phyloP scores from a whole-genome alignment of 2,329 filamentous ascomycete species.

The Aciculosporium take region DNA sequence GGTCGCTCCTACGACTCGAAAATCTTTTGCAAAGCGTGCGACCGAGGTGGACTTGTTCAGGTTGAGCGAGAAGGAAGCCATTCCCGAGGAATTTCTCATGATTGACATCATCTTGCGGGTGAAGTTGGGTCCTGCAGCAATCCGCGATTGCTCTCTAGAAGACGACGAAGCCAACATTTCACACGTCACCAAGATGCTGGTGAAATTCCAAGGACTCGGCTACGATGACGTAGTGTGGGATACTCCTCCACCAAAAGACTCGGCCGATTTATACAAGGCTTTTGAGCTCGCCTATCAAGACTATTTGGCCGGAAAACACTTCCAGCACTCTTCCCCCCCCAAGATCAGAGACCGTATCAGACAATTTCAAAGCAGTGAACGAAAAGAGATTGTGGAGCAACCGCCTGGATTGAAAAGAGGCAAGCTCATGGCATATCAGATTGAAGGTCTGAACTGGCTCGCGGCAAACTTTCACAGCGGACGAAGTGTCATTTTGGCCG shows the following conservation, averaged over 20 bases:
- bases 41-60: conserved; percentile 43
- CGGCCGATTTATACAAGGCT: conserved; percentile 55
- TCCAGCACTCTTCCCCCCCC: conserved; percentile 39
- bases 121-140: conserved; percentile 34
- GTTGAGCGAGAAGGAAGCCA: conserved; percentile 60
- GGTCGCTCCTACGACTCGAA: conserved; percentile 47
- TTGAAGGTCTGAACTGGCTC: conserved; percentile 90
- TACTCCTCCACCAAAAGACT: conserved; percentile 53
- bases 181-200: conserved; percentile 58
- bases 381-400: conserved; percentile 56
- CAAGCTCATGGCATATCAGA: conserved; percentile 82
- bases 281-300: conserved; percentile 77
- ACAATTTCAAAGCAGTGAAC: conserved; percentile 50
- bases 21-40: conserved; percentile 61
- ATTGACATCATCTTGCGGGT: conserved; percentile 84
- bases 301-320: conserved; percentile 66
- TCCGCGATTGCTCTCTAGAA: conserved; percentile 44
- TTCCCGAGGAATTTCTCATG: conserved; percentile 74
- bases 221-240: conserved; percentile 94
- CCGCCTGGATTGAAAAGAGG: conserved; percentile 62
- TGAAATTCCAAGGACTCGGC: conserved; percentile 84
- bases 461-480: conserved; percentile 75
- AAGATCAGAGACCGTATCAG: conserved; percentile 54
- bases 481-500: conserved; percentile 80
- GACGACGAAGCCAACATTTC: conserved; percentile 58